Conservation (phyloP, 1,139 yeast species). For the Magnusiomyces tetraspermus region DNA sequence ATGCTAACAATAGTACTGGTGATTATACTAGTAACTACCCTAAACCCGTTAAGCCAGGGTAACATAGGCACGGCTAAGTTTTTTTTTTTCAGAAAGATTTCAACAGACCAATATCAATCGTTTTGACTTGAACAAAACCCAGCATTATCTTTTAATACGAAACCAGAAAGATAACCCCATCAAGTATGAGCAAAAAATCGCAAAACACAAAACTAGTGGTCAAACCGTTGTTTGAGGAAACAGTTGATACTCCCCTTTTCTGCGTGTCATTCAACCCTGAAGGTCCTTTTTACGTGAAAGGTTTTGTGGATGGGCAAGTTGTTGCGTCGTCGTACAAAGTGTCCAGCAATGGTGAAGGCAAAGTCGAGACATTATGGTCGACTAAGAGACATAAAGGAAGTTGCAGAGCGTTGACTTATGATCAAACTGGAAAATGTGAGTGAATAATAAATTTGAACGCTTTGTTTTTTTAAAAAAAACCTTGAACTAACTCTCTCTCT, state of each 20-base stretch:
- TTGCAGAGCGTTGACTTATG: constrained; percentile 65
- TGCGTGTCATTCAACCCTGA: constrained; percentile 76
- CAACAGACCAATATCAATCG: no score
- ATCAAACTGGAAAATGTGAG: constrained; percentile 47
- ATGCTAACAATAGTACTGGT: no score
- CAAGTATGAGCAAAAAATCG: no score
- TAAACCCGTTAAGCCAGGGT: no score
- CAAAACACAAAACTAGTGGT: neutral
- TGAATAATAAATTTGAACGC: no score
- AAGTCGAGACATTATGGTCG: constrained; percentile 50
- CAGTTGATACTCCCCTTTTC: constrained; percentile 48
- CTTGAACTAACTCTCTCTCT: neutral
- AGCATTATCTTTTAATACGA: no score
- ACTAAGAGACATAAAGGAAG: constrained; percentile 89
- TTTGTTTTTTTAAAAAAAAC: neutral
- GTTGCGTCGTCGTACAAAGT: constrained; percentile 38
- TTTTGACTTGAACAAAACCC: no score
- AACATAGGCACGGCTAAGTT: no score
- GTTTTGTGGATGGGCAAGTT: constrained; percentile 70
- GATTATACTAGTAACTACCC: no score
- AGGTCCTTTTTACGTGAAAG: constrained; percentile 53
- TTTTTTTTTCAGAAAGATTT: no score
- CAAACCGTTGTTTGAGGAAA: constrained; percentile 18
- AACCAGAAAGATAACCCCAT: no score
- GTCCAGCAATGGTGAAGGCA: constrained; percentile 28